Evolutionary conservation across 2,329 filamentous ascomycete species (phyloP).

Genomic region (Chaetomium sp.): DNA sequence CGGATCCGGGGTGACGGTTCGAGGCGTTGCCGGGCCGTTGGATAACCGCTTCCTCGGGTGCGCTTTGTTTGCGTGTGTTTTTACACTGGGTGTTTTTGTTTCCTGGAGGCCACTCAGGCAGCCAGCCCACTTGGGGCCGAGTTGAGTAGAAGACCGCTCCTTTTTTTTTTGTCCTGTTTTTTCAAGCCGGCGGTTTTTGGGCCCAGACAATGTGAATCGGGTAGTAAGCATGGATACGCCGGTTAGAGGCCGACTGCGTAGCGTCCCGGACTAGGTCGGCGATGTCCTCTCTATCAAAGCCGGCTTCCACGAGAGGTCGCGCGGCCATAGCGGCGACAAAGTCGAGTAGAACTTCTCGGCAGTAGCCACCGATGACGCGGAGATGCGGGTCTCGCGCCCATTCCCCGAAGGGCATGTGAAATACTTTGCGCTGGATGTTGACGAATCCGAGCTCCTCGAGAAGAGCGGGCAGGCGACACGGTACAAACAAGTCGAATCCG

Average conservation of each 20-base stretch:
- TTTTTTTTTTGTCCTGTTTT: too few species aligned
- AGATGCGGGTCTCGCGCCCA: conserved; percentile 38
- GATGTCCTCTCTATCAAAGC: conserved; percentile 31
- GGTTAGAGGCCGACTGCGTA: conserved; percentile 30
- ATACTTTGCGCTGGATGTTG: conserved; percentile 35
- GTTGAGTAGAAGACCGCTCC: background rate
- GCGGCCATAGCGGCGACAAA: conserved; percentile 35
- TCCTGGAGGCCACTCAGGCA: too few species aligned
- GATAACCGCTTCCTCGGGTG: too few species aligned
- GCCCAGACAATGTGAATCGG: conserved; percentile 38
- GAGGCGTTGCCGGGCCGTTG: too few species aligned
- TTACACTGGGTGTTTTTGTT: background rate
- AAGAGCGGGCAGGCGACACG: conserved; percentile 27
- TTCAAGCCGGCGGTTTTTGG: conserved; percentile 34
- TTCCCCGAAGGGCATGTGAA: conserved; percentile 40
- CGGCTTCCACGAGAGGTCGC: conserved; percentile 36
- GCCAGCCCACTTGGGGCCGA: too few species aligned
- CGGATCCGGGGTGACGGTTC: too few species aligned
- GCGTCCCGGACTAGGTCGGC: conserved; percentile 29
- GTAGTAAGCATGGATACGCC: conserved; percentile 37
- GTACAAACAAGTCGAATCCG: conserved; percentile 31
- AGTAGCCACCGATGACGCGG: conserved; percentile 36
- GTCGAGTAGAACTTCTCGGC: conserved; percentile 34
- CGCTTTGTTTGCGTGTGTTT: too few species aligned
- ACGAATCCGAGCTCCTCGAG: conserved; percentile 38